These are phyloP conservation scores for Colletotrichum sojae DNA, from an alignment of 2,329 filamentous ascomycete genomes.

Conservation along the genomic window DNA sequence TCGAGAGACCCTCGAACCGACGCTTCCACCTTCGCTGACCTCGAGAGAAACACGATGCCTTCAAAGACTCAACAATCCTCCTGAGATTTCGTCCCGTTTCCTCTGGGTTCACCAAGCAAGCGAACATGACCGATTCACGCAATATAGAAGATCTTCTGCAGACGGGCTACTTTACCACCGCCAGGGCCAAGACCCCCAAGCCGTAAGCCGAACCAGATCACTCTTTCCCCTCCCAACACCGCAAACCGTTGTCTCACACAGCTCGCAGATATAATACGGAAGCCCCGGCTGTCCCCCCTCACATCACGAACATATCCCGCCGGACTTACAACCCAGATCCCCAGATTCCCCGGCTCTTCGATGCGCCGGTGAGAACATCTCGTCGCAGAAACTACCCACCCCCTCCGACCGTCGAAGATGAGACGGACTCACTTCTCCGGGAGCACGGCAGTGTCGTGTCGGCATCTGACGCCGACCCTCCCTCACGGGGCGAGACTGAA, in stretches of 20 bases:
- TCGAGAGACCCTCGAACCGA: conserved; percentile 12
- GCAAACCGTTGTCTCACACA: conserved; percentile 11
- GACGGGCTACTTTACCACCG: conserved; percentile 66
- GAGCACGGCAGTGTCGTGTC: conserved; percentile 63
- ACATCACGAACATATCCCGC: conserved; percentile 26
- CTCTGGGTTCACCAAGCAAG: neutral
- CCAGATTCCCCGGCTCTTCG: conserved; percentile 31
- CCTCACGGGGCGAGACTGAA: conserved; percentile 75
- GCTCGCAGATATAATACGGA: conserved; percentile 29
- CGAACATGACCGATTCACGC: conserved; percentile 58
- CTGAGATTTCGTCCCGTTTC: conserved; percentile 21
- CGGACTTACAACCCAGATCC: conserved; percentile 22
- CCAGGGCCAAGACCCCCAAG: conserved; percentile 56
- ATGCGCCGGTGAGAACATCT: conserved; percentile 38
- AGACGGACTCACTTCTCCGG: conserved; percentile 71
- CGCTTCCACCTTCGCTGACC: conserved; percentile 19
- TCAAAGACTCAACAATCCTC: conserved; percentile 23
- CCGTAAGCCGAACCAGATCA: conserved; percentile 47
- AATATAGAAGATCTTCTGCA: conserved; percentile 63
- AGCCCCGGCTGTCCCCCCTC: conserved; percentile 36
- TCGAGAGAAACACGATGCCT: conserved; percentile 31
- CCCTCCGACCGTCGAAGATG: conserved; percentile 78
- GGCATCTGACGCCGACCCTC: conserved; percentile 66
- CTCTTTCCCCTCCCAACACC: neutral
- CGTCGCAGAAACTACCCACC: conserved; percentile 65